phyloP scores from a whole-genome alignment of 2,329 filamentous ascomycete genomes.

The Chaetoscypha palmicola region DNA sequence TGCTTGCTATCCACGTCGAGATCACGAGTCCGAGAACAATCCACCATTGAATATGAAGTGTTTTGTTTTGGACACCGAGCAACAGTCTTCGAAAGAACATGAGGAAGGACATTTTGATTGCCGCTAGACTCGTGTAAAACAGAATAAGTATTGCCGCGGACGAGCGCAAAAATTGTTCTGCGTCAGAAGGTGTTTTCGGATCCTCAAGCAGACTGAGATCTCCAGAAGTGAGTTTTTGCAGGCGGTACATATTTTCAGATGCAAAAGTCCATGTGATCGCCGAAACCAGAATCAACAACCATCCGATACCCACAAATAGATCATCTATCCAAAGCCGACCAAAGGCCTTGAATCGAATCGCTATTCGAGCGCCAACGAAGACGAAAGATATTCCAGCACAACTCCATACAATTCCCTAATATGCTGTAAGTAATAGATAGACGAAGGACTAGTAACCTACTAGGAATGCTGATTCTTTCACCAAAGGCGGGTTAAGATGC shows the following conservation, averaged over 20 bases:
- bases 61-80: neutral
- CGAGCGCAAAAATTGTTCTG: neutral
- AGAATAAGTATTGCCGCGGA: neutral
- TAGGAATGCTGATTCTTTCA: too few species aligned
- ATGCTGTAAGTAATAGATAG: too few species aligned
- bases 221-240: neutral
- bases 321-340: slow-evolving; percentile 3
- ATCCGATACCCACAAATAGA: slow-evolving; percentile 1
- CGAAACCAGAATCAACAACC: neutral
- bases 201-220: neutral
- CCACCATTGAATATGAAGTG: slow-evolving; percentile 1
- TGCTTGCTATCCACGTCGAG: neutral
- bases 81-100: slow-evolving; percentile 1
- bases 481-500: too few species aligned
- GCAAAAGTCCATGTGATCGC: neutral
- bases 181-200: neutral
- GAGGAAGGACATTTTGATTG: slow-evolving; percentile 1
- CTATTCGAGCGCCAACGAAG: neutral
- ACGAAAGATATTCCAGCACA: neutral
- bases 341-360: neutral
- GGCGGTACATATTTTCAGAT: neutral
- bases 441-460: too few species aligned
- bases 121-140: slow-evolving; percentile 1
- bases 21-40: neutral
- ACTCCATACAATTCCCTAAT: neutral